A percentile compares a stretch with the other conserved stretches of the same genome.
Evolutionary conservation across 345 rosid species (phyloP).

Genomic region (Xanthoceras sorbifolium): DNA sequence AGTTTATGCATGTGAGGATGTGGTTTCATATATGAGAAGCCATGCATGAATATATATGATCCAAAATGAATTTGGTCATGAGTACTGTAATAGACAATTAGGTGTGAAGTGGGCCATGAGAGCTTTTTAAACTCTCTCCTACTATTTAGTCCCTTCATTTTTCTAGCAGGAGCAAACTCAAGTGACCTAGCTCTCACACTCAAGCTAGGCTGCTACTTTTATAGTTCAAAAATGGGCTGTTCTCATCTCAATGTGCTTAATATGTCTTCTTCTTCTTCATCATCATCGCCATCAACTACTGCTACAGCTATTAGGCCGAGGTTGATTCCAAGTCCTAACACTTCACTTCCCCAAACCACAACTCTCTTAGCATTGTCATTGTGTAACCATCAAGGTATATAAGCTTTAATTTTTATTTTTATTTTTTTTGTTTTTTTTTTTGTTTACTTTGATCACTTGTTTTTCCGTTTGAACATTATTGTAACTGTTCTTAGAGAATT

Average conservation of each 20-base stretch:
- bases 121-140: background rate
- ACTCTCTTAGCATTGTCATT: constrained; percentile 11
- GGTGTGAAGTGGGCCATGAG: background rate
- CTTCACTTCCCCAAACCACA: constrained; percentile 6
- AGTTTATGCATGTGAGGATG: no score
- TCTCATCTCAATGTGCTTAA: background rate
- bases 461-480: background rate
- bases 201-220: no score
- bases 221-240: constrained; percentile 15
- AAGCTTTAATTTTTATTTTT: background rate
- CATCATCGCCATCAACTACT: background rate
- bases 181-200: no score
- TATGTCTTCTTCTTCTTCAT: constrained; percentile 1
- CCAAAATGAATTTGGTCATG: background rate
- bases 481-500: background rate
- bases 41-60: no score
- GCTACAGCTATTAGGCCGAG: background rate
- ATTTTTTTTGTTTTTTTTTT: background rate
- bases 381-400: constrained; percentile 28
- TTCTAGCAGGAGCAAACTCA: background rate
- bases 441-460: background rate
- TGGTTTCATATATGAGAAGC: no score
- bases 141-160: background rate
- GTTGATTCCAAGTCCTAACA: constrained; percentile 12
- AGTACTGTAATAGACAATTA: no score